A percentile compares a stretch with the other conserved stretches of the same genome.
phyloP scores from a whole-genome alignment of 345 rosid species.

The Noccaea caerulescens region DNA sequence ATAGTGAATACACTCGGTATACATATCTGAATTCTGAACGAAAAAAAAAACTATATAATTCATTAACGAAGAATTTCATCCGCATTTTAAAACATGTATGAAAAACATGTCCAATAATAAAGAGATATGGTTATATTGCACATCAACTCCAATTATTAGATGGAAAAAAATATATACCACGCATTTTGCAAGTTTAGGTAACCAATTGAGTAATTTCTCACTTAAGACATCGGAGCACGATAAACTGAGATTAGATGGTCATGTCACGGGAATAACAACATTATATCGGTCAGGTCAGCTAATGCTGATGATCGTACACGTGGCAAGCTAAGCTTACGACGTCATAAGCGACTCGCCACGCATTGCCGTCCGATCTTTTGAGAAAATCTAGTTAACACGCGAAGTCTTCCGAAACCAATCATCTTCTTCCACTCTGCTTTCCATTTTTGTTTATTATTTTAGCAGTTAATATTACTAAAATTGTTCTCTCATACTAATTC shows the following conservation, averaged over 20 bases:
- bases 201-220: neutral
- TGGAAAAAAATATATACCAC: neutral
- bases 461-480: neutral
- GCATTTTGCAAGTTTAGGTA: conserved; percentile 17
- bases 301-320: conserved; percentile 38
- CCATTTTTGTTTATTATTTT: conserved; percentile 9
- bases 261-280: conserved; percentile 25
- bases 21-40: neutral
- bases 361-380: conserved; percentile 41
- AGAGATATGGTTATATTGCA: neutral
- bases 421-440: conserved; percentile 22
- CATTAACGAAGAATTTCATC: conserved; percentile 3
- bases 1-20: neutral
- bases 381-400: conserved; percentile 39
- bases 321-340: conserved; percentile 42
- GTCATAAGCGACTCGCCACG: conserved; percentile 45
- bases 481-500: conserved; percentile 3
- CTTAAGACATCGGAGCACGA: neutral
- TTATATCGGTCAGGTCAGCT: conserved; percentile 34
- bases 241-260: conserved; percentile 21
- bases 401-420: conserved; percentile 29
- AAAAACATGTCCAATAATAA: neutral
- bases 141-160: conserved; percentile 14
- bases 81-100: conserved; percentile 2
- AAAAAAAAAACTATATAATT: neutral